Evolutionary conservation across 306 rosid genomes (phyloP).

Genomic region (Arachis stenosperma): DNA sequence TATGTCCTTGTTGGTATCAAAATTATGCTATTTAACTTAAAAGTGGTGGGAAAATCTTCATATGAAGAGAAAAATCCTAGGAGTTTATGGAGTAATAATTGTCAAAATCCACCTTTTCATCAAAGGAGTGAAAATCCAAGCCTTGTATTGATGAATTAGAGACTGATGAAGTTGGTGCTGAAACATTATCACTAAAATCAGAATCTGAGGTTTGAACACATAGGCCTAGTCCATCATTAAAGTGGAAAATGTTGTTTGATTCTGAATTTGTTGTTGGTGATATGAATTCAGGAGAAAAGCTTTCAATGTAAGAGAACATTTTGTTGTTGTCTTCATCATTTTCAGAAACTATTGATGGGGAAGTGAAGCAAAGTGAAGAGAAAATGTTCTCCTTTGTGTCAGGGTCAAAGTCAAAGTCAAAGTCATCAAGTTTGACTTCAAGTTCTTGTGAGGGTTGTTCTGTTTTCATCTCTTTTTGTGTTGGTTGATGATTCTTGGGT

Average conservation of each 20-base stretch:
- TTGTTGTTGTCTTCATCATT: slow-evolving; percentile 33
- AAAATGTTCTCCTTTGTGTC: slow-evolving; percentile 50
- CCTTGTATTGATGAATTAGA: slow-evolving; percentile 63
- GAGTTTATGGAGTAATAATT: slow-evolving; percentile 44
- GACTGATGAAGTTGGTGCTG: slow-evolving; percentile 69
- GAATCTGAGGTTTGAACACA: slow-evolving; percentile 61
- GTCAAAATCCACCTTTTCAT: slow-evolving; percentile 52
- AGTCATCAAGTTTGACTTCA: slow-evolving; percentile 50
- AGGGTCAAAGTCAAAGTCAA: slow-evolving; percentile 28
- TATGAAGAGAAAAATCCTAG: slow-evolving; percentile 42
- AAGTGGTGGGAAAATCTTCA: neutral
- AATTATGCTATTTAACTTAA: neutral
- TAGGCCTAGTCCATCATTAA: slow-evolving; percentile 42
- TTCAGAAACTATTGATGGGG: slow-evolving; percentile 48
- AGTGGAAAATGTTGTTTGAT: slow-evolving; percentile 45
- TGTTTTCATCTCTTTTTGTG: slow-evolving; percentile 34
- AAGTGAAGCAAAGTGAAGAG: slow-evolving; percentile 53
- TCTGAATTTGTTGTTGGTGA: slow-evolving; percentile 55
- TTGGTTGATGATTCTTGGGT: slow-evolving; percentile 32
- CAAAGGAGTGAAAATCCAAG: slow-evolving; percentile 45
- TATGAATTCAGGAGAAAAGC: slow-evolving; percentile 40
- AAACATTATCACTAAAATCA: slow-evolving; percentile 59
- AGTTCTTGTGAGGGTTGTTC: slow-evolving; percentile 39
- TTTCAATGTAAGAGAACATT: neutral
- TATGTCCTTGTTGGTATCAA: too few relatives aligned